phyloP scores from a whole-genome alignment of 1,284 basidiomycete genomes.

The Somion occarium region DNA sequence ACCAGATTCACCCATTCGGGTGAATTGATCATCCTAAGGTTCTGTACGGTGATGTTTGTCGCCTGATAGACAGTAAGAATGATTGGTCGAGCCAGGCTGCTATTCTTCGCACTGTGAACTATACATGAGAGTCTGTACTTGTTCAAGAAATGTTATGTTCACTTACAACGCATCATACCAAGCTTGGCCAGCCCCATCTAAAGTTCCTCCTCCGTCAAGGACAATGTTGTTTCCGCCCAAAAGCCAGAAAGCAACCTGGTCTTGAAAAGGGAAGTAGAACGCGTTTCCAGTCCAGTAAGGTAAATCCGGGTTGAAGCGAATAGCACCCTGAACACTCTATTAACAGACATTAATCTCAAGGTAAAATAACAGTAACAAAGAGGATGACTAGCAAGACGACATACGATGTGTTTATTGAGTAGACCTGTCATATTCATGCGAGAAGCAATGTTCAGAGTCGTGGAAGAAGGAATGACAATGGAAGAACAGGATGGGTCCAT shows the following conservation, averaged over 20 bases:
- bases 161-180: constrained; percentile 56
- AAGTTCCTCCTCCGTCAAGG: constrained; percentile 53
- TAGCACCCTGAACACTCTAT: constrained; percentile 45
- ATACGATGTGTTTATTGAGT: constrained; percentile 45
- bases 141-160: too few relatives aligned
- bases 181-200: constrained; percentile 56
- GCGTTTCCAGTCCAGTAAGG: constrained; percentile 53
- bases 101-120: constrained; percentile 20
- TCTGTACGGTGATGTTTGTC: constrained; percentile 45
- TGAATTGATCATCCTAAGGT: constrained; percentile 35
- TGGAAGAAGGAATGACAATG: constrained; percentile 38
- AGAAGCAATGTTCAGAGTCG: constrained; percentile 47
- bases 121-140: too few relatives aligned
- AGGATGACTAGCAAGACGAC: constrained; percentile 15
- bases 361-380: not conserved
- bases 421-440: constrained; percentile 51
- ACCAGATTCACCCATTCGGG: constrained; percentile 59
- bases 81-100: constrained; percentile 54
- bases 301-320: constrained; percentile 47
- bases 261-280: constrained; percentile 52
- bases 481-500: constrained; percentile 35
- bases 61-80: constrained; percentile 58
- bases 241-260: constrained; percentile 58
- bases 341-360: not conserved
- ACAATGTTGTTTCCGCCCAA: constrained; percentile 54